Percentiles rank a stretch among this genome's conserved stretches.
phyloP scores from a whole-genome alignment of 2,329 filamentous ascomycete genomes.

The Penicillium glabrum region DNA sequence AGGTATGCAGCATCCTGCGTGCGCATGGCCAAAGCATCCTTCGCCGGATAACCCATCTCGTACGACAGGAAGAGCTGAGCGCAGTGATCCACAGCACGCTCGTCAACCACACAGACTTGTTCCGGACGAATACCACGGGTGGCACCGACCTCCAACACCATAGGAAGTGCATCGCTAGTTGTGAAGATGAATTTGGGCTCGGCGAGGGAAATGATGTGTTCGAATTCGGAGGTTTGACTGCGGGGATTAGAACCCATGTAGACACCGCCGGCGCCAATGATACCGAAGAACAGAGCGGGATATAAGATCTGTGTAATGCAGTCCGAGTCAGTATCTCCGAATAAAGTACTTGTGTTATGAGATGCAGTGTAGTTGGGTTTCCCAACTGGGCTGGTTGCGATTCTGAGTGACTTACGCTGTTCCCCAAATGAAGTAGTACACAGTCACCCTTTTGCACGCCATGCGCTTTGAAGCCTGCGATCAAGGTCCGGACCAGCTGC shows the following conservation, averaged over 20 bases:
- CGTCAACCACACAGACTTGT: slow-evolving; percentile 40
- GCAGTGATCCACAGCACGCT: slow-evolving; percentile 29
- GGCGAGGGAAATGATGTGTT: slow-evolving; percentile 47
- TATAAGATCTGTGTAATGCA: slow-evolving; percentile 35
- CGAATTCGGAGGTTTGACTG: slow-evolving; percentile 49
- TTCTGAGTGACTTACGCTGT: slow-evolving; percentile 36
- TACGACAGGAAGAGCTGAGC: slow-evolving; percentile 29
- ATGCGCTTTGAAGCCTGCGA: slow-evolving; percentile 41
- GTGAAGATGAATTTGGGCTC: slow-evolving; percentile 50
- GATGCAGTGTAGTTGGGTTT: not conserved
- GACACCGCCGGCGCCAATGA: slow-evolving; percentile 49
- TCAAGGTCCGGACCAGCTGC: slow-evolving; percentile 37
- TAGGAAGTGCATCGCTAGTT: slow-evolving; percentile 37
- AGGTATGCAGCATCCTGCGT: slow-evolving; percentile 10
- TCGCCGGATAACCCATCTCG: slow-evolving; percentile 21
- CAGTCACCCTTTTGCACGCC: slow-evolving; percentile 43
- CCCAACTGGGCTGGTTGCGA: not conserved
- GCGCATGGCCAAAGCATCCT: slow-evolving; percentile 8
- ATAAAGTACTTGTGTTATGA: not conserved
- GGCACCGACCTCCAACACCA: slow-evolving; percentile 35
- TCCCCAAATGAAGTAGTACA: slow-evolving; percentile 44
- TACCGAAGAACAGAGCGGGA: slow-evolving; percentile 38
- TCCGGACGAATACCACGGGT: slow-evolving; percentile 30
- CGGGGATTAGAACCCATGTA: slow-evolving; percentile 54
- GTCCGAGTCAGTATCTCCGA: slow-evolving; percentile 15